These are phyloP conservation scores for Pichia sp. DNA, from an alignment of 1,139 yeast species.

Conservation along the genomic window DNA sequence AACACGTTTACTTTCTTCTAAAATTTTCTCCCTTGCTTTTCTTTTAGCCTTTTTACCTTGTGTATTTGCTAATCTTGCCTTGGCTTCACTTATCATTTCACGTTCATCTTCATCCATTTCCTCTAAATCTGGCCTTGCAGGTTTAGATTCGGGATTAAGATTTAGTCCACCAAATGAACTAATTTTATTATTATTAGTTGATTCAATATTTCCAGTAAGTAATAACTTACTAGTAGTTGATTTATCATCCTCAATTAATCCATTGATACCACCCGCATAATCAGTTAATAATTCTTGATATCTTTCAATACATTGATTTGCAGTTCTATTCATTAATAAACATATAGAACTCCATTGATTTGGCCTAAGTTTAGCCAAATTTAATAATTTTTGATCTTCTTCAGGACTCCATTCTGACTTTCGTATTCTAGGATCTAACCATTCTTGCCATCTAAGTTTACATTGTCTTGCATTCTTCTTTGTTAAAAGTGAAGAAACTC, in stretches of 20 bases:
- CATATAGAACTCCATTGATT: slow-evolving; percentile 95
- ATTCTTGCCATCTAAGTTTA: slow-evolving; percentile 89
- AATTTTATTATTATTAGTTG: slow-evolving; percentile 23
- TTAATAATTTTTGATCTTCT: slow-evolving; percentile 70
- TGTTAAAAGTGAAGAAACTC: slow-evolving; percentile 81
- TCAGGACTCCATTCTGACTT: slow-evolving; percentile 64
- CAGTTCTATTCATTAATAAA: slow-evolving; percentile 74
- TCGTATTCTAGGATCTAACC: slow-evolving; percentile 68
- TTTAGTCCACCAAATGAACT: slow-evolving; percentile 54
- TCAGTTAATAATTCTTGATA: slow-evolving; percentile 70
- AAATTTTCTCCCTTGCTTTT: slow-evolving; percentile 78
- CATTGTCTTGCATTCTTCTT: slow-evolving; percentile 89
- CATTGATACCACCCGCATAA: slow-evolving; percentile 1
- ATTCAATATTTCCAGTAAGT: slow-evolving; percentile 20
- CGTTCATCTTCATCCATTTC: slow-evolving; percentile 82
- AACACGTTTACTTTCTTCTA: slow-evolving; percentile 47
- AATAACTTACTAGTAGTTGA: slow-evolving; percentile 29
- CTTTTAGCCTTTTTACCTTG: slow-evolving; percentile 94
- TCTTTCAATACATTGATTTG: slow-evolving; percentile 83
- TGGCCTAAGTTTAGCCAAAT: slow-evolving; percentile 66
- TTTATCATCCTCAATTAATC: slow-evolving; percentile 30
- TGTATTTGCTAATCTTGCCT: slow-evolving; percentile 85
- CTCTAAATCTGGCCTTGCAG: slow-evolving; percentile 75
- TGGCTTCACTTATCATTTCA: slow-evolving; percentile 92
- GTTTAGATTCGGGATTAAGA: slow-evolving; percentile 71